Conservation (phyloP, 1,284 basidiomycete species). For the Ustilago lituana region DNA sequence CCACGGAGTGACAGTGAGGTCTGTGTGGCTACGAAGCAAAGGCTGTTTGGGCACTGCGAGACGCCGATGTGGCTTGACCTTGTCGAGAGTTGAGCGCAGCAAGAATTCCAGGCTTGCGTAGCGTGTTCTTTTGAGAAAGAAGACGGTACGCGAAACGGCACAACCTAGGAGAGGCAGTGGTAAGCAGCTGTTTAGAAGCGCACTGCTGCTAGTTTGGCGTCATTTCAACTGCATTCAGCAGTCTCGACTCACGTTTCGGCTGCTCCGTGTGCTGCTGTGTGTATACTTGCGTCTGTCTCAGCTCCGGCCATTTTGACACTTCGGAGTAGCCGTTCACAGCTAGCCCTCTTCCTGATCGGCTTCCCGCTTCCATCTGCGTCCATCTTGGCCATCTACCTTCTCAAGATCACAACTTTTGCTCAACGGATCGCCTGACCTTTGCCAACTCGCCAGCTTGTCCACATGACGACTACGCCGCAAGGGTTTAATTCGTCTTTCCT, state of each 20-base stretch:
- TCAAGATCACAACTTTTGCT: not conserved
- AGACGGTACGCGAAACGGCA: too few species aligned
- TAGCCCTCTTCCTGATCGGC: not conserved
- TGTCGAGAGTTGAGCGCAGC: too few species aligned
- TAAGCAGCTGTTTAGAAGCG: conserved; percentile 20
- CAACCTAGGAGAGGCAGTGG: too few species aligned
- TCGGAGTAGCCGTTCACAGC: conserved; percentile 1
- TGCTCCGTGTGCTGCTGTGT: not conserved
- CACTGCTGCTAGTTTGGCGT: too few species aligned
- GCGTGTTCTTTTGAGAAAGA: too few species aligned
- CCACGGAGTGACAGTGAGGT: too few species aligned
- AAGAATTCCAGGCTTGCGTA: too few species aligned
- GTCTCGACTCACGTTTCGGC: not conserved
- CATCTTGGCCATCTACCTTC: conserved; percentile 10
- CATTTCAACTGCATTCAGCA: conserved; percentile 8
- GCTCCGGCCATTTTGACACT: not conserved
- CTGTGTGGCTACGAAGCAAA: too few species aligned
- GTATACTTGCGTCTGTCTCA: not conserved
- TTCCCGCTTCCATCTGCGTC: conserved; percentile 6
- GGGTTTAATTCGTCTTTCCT: not conserved
- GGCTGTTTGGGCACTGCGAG: too few species aligned
- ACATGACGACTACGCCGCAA: conserved; percentile 6
- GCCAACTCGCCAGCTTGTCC: not conserved
- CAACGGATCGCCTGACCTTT: not conserved
- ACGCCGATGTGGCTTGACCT: too few species aligned